Conservation (phyloP, 2,329 filamentous ascomycete genomes). For the Ambrosiella beaveri region DNA sequence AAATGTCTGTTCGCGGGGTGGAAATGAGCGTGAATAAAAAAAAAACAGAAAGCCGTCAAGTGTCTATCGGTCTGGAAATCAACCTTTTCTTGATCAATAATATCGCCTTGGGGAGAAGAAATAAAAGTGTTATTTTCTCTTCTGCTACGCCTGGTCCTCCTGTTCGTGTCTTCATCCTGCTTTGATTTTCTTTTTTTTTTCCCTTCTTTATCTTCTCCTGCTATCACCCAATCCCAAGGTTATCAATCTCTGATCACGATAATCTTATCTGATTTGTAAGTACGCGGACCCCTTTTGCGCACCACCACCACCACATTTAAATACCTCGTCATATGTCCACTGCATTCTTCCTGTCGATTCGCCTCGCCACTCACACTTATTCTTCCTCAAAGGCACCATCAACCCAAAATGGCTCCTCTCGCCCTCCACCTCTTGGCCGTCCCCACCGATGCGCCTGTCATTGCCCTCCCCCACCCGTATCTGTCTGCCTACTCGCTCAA, state of each 20-base stretch:
- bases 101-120: background rate
- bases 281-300: too few species aligned
- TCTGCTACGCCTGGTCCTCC: too few species aligned
- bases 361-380: background rate
- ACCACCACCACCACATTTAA: background rate
- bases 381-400: background rate
- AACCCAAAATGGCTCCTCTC: slow-evolving; percentile 6
- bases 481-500: slow-evolving; percentile 28
- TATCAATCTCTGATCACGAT: slow-evolving; percentile 2
- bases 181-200: background rate
- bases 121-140: background rate
- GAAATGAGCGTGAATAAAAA: too few species aligned
- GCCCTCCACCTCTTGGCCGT: slow-evolving; percentile 12
- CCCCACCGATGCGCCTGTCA: slow-evolving; percentile 22
- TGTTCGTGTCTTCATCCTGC: background rate
- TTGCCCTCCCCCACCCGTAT: slow-evolving; percentile 34
- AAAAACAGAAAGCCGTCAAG: too few species aligned
- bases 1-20: background rate
- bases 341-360: background rate
- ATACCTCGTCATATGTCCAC: background rate
- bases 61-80: background rate
- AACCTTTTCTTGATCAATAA: background rate
- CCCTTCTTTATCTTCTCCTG: background rate
- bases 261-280: slow-evolving; percentile 8
- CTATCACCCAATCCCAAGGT: background rate